Conservation (phyloP, 2,329 filamentous ascomycete genomes). For the Arthroderma sp. region DNA sequence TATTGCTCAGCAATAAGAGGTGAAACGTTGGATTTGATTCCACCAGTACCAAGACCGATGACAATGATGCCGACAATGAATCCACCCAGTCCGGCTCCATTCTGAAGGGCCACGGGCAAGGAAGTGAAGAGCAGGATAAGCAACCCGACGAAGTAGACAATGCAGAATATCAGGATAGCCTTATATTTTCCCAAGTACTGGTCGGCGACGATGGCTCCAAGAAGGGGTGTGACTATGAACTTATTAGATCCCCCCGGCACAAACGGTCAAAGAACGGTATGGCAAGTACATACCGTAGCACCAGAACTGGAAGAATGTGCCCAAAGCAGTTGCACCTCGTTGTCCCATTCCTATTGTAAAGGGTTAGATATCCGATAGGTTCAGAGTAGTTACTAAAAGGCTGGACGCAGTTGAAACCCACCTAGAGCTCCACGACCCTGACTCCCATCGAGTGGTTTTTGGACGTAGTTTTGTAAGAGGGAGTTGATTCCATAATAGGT, state of each 20-base stretch:
- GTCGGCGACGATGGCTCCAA: slow-evolving; percentile 46
- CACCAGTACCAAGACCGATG: slow-evolving; percentile 52
- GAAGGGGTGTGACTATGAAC: slow-evolving; percentile 36
- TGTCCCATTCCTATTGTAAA: slow-evolving; percentile 19
- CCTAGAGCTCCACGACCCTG: slow-evolving; percentile 26
- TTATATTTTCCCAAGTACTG: slow-evolving; percentile 48
- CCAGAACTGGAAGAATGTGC: slow-evolving; percentile 44
- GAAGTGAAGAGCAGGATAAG: slow-evolving; percentile 43
- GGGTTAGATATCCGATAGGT: background rate
- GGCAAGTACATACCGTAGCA: slow-evolving; percentile 28
- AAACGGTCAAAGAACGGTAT: background rate
- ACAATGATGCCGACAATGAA: slow-evolving; percentile 45
- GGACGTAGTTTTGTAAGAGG: slow-evolving; percentile 44
- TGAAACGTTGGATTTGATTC: slow-evolving; percentile 53
- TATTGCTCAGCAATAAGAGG: slow-evolving; percentile 54
- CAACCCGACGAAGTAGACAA: slow-evolving; percentile 45
- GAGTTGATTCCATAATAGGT: slow-evolving; percentile 43
- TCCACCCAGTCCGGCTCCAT: slow-evolving; percentile 38
- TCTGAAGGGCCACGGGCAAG: slow-evolving; percentile 37
- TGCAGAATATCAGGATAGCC: slow-evolving; percentile 42
- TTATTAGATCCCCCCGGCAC: background rate
- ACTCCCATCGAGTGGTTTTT: slow-evolving; percentile 26
- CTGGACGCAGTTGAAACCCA: background rate
- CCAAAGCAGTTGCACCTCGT: slow-evolving; percentile 34
- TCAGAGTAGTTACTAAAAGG: background rate